Evolutionary conservation across 805 yeast genomes (phyloP).

Genomic region (Citeromyces nyonsensis): DNA sequence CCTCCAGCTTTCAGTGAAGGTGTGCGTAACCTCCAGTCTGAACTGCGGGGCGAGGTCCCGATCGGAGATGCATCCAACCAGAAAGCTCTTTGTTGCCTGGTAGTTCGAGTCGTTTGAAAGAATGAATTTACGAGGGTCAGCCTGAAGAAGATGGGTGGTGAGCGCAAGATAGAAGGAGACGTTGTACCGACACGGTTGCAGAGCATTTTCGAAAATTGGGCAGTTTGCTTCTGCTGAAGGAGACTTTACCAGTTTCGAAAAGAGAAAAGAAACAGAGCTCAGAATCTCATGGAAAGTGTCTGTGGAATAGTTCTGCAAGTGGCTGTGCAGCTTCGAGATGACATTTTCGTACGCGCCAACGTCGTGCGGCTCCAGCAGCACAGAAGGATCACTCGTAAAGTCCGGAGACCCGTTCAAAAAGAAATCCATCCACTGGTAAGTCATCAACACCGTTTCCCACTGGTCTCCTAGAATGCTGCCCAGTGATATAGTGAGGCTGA

Average conservation of each 20-base stretch:
- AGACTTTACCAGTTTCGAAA: too few relatives aligned
- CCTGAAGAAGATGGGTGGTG: constrained; percentile 31
- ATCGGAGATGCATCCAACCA: constrained; percentile 26
- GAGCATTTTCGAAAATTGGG: constrained; percentile 1
- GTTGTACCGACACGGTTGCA: constrained; percentile 33
- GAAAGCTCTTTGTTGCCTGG: constrained; percentile 26
- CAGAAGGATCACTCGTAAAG: too few relatives aligned
- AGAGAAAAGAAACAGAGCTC: constrained; percentile 1
- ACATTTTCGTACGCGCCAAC: too few relatives aligned
- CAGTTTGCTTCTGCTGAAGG: constrained; percentile 1
- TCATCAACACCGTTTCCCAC: constrained; percentile 49
- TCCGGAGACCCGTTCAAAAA: constrained; percentile 39
- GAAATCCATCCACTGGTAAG: constrained; percentile 71
- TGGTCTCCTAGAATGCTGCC: constrained; percentile 55
- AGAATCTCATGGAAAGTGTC: constrained; percentile 33
- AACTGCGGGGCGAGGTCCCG: constrained; percentile 24
- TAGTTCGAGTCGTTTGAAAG: constrained; percentile 27
- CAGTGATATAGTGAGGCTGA: constrained; percentile 65
- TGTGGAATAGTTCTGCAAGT: constrained; percentile 11
- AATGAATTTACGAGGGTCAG: constrained; percentile 36
- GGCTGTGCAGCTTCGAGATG: too few relatives aligned
- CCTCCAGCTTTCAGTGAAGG: constrained; percentile 34
- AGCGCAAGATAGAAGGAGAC: constrained; percentile 36
- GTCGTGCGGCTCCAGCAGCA: too few relatives aligned
- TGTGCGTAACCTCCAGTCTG: constrained; percentile 30